These are phyloP conservation scores for Kodamaea suecica DNA, from an alignment of 1,139 yeast genomes.

Conservation along the genomic window DNA sequence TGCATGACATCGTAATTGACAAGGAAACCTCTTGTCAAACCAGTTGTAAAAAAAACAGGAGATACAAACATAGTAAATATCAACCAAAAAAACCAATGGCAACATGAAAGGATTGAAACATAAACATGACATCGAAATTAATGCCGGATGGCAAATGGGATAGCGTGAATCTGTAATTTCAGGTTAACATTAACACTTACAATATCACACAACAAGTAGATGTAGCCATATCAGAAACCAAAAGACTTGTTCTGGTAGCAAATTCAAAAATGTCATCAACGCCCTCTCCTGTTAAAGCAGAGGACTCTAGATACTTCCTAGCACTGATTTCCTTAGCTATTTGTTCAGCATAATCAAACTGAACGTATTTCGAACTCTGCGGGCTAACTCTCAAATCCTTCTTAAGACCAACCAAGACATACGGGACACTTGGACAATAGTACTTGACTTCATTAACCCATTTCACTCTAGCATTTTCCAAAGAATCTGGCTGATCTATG, in stretches of 20 bases:
- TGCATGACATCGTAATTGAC: no score
- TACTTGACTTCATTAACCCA: conserved; percentile 71
- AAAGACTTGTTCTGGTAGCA: conserved; percentile 68
- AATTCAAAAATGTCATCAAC: conserved; percentile 78
- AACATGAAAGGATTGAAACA: no score
- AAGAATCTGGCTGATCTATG: conserved; percentile 64
- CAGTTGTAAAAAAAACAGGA: no score
- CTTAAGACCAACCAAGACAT: conserved; percentile 65
- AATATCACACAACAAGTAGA: conserved; percentile 36
- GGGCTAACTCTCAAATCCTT: conserved; percentile 52
- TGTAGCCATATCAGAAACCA: conserved; percentile 29
- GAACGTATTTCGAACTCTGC: conserved; percentile 26
- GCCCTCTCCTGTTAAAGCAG: conserved; percentile 77
- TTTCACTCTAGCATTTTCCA: conserved; percentile 63
- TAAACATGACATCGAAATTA: no score
- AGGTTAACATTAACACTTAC: conserved; percentile 12
- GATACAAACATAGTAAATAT: no score
- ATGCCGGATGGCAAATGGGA: no score
- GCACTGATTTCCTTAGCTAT: conserved; percentile 70
- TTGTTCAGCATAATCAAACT: conserved; percentile 38
- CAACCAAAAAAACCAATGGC: no score
- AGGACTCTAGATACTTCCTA: conserved; percentile 65
- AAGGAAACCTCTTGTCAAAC: no score
- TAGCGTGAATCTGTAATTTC: no score
- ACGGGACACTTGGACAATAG: conserved; percentile 67